These are phyloP conservation scores for Pichia kluyveri DNA, from an alignment of 805 yeast species.

Conservation along the genomic window DNA sequence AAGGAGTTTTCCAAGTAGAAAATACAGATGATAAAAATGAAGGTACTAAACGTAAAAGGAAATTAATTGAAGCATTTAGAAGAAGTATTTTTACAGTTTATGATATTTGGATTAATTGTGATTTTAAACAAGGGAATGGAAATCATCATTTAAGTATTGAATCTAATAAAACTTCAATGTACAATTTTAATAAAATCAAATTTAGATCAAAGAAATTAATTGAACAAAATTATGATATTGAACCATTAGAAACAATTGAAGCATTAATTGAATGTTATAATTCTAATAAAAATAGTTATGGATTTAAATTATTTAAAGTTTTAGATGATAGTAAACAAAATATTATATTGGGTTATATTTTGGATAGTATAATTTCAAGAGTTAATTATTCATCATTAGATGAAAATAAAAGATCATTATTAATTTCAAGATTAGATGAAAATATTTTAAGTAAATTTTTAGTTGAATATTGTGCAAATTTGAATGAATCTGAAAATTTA, in stretches of 20 bases:
- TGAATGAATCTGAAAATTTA: conserved; percentile 34
- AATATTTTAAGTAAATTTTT: conserved; percentile 43
- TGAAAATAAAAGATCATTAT: conserved; percentile 32
- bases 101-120: conserved; percentile 67
- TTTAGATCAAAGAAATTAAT: conserved; percentile 58
- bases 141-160: not conserved
- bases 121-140: conserved; percentile 20
- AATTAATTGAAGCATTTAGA: conserved; percentile 56
- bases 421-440: conserved; percentile 38
- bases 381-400: conserved; percentile 27
- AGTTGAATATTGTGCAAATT: conserved; percentile 48
- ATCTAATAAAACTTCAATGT: conserved; percentile 29
- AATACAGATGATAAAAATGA: conserved; percentile 44
- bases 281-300: conserved; percentile 14
- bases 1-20: conserved; percentile 72
- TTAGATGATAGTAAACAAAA: conserved; percentile 81
- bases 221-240: conserved; percentile 55
- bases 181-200: conserved; percentile 52
- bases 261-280: conserved; percentile 36
- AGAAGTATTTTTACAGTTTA: conserved; percentile 47
- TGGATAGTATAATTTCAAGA: conserved; percentile 45
- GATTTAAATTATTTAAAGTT: conserved; percentile 53
- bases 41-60: conserved; percentile 43
- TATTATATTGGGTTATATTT: conserved; percentile 57
- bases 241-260: conserved; percentile 67